Percentiles rank a stretch among this genome's conserved stretches.
These are phyloP conservation scores for Pneumocystis carinii DNA, from an alignment of 1,139 yeast genomes.

Conservation along the genomic window DNA sequence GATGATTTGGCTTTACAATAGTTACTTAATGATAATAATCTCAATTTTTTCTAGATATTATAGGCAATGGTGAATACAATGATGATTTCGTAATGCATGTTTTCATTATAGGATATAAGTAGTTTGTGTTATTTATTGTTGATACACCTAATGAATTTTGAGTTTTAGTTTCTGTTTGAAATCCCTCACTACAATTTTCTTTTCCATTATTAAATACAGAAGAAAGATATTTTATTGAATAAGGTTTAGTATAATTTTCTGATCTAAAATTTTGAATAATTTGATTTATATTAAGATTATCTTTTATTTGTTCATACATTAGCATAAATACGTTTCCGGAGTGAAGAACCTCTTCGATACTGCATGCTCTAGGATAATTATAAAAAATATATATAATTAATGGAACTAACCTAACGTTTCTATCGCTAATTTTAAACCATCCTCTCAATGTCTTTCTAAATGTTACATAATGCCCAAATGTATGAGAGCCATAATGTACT, in stretches of 20 bases:
- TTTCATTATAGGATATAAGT: neutral
- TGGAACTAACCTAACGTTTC: neutral
- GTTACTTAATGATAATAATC: neutral
- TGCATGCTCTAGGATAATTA: neutral
- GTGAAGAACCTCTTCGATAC: neutral
- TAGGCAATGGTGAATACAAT: neutral
- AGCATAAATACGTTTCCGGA: neutral
- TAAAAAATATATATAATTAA: neutral
- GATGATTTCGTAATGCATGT: neutral
- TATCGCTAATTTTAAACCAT: neutral
- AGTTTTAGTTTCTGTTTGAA: neutral
- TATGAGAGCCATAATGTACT: neutral
- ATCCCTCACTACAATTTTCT: neutral
- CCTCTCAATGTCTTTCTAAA: neutral
- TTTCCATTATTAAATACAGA: neutral
- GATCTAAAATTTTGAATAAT: neutral
- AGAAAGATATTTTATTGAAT: neutral
- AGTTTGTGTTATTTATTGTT: neutral
- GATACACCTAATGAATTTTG: neutral
- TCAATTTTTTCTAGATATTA: neutral
- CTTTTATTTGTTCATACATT: neutral
- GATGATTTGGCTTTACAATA: neutral
- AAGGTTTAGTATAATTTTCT: neutral
- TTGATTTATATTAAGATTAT: neutral
- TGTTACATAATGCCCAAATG: neutral